These are phyloP conservation scores for Tieghemostelium lacteum DNA, from an alignment of 78 protist genomes.

Conservation along the genomic window DNA sequence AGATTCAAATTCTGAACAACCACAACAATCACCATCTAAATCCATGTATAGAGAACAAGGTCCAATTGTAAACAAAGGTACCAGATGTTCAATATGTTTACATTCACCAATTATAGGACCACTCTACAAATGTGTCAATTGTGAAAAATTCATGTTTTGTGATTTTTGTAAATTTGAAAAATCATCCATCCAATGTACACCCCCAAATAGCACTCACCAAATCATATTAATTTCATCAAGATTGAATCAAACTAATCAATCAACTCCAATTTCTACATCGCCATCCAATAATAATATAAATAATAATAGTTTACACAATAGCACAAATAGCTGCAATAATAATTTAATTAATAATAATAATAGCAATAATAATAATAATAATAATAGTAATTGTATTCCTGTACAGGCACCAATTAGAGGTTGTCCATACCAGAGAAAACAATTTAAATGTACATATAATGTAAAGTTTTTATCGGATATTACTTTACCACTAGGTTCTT, in stretches of 20 bases:
- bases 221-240: conserved; percentile 18
- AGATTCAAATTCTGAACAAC: background rate
- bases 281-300: background rate
- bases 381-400: background rate
- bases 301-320: background rate
- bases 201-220: conserved; percentile 4
- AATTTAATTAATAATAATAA: background rate
- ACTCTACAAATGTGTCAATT: conserved; percentile 30
- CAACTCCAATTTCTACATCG: background rate
- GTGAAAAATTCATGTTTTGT: conserved; percentile 26
- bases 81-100: conserved; percentile 37
- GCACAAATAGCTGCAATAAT: background rate
- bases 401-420: conserved; percentile 23
- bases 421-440: conserved; percentile 51
- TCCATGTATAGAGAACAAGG: conserved; percentile 11
- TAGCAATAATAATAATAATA: too few species aligned
- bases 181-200: conserved; percentile 18
- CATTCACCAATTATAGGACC: conserved; percentile 62
- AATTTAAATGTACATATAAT: conserved; percentile 1
- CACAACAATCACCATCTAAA: background rate
- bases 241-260: background rate
- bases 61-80: conserved; percentile 59
- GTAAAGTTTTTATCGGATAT: conserved; percentile 37
- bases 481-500: conserved; percentile 29
- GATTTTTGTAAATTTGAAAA: conserved; percentile 29